Evolutionary conservation across 2,329 filamentous ascomycete species (phyloP).

Genomic region (Exophiala xenobiotica): DNA sequence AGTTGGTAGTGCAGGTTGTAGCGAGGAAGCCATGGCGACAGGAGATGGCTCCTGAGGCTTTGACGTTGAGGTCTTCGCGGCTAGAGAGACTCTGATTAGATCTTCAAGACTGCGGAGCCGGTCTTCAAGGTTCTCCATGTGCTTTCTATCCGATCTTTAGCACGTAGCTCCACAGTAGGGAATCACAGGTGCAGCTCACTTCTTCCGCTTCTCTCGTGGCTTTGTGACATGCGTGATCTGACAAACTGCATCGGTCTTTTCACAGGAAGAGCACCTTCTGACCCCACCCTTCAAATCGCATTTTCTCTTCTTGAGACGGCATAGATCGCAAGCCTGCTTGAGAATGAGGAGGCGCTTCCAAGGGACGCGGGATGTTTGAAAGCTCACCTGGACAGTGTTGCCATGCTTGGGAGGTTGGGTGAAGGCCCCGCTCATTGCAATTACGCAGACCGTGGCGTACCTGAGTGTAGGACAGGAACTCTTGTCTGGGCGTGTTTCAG

Average conservation of each 20-base stretch:
- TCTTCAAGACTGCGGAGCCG: constrained; percentile 85
- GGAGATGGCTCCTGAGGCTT: constrained; percentile 83
- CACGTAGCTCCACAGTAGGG: neutral
- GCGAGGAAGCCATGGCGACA: constrained; percentile 77
- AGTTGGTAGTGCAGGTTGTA: constrained; percentile 36
- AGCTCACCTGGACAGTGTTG: constrained; percentile 17
- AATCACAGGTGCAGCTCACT: constrained; percentile 52
- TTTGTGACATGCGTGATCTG: constrained; percentile 98
- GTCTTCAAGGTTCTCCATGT: constrained; percentile 94
- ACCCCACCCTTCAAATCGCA: constrained; percentile 79
- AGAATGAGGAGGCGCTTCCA: neutral
- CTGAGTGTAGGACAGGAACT: neutral
- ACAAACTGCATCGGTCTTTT: constrained; percentile 96
- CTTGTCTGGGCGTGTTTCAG: neutral
- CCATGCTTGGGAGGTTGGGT: constrained; percentile 7
- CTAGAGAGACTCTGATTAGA: constrained; percentile 80
- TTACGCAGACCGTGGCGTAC: no score
- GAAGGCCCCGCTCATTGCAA: constrained; percentile 5
- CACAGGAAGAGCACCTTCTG: constrained; percentile 88
- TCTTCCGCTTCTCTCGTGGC: constrained; percentile 93
- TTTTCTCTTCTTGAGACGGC: constrained; percentile 87
- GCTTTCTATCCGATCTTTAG: constrained; percentile 64
- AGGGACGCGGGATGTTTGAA: neutral
- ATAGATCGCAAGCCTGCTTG: constrained; percentile 84
- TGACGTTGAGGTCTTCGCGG: constrained; percentile 41